Percentiles rank a stretch among this genome's conserved stretches.
Evolutionary conservation across 2,329 filamentous ascomycete genomes (phyloP).

Genomic region (Capronia americana): DNA sequence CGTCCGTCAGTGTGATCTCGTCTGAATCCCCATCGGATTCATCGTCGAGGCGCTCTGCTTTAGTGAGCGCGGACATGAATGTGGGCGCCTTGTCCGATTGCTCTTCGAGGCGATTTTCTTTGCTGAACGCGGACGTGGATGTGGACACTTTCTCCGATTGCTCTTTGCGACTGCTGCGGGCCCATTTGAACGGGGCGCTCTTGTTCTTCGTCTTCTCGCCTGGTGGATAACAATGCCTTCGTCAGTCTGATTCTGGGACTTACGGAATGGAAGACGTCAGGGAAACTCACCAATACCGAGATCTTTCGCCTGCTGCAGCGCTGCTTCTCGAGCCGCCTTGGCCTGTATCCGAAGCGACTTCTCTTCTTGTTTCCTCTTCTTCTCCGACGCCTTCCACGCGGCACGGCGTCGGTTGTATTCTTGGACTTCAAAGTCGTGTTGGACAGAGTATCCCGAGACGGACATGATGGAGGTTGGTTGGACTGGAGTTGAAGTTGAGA

Average conservation of each 20-base stretch:
- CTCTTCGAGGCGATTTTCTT: slow-evolving; percentile 1
- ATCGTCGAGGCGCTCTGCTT: slow-evolving; percentile 2
- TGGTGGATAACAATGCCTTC: background rate
- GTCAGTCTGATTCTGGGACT: background rate
- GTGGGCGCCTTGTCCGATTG: background rate
- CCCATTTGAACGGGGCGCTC: background rate
- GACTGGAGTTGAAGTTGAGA: background rate
- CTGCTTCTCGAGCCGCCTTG: slow-evolving; percentile 10
- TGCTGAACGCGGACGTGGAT: background rate
- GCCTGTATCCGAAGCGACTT: slow-evolving; percentile 15
- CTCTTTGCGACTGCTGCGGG: background rate
- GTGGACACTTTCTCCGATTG: background rate
- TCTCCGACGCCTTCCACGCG: slow-evolving; percentile 23
- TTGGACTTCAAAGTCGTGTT: slow-evolving; percentile 36
- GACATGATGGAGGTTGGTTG: slow-evolving; percentile 19
- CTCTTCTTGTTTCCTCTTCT: slow-evolving; percentile 23
- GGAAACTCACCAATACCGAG: slow-evolving; percentile 13
- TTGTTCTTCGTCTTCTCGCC: background rate
- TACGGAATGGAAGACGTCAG: background rate
- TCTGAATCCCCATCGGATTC: slow-evolving; percentile 30
- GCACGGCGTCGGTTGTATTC: slow-evolving; percentile 31
- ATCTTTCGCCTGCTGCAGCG: background rate
- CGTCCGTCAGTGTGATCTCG: slow-evolving; percentile 19
- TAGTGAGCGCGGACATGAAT: background rate
- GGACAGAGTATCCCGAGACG: slow-evolving; percentile 31